Evolutionary conservation across 1,139 yeast genomes (phyloP).

Genomic region (Yamadazyma taylorii): DNA sequence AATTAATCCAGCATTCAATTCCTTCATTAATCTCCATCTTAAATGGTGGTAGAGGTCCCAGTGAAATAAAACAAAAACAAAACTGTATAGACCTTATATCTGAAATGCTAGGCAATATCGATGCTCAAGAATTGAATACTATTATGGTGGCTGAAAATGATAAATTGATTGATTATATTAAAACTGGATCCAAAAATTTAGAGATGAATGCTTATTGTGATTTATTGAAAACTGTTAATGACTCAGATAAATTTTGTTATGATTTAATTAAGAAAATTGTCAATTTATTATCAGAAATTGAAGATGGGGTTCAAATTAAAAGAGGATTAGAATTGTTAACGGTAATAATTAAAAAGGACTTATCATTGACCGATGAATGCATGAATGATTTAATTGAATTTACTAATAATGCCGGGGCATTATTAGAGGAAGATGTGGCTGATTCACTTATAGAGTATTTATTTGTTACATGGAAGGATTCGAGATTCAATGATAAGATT

Average conservation of each 20-base stretch:
- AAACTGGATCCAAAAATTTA: conserved; percentile 3
- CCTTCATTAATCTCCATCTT: conserved; percentile 5
- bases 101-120: conserved; percentile 9
- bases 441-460: conserved; percentile 26
- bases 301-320: conserved; percentile 5
- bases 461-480: conserved; percentile 13
- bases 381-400: conserved; percentile 11
- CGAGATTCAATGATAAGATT: conserved; percentile 6
- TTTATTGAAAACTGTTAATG: not conserved
- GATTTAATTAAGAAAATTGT: conserved; percentile 2
- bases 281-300: conserved; percentile 7
- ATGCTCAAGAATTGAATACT: conserved; percentile 3
- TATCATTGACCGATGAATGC: not conserved
- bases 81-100: conserved; percentile 1
- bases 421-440: conserved; percentile 26
- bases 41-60: not conserved
- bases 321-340: conserved; percentile 4
- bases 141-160: conserved; percentile 2
- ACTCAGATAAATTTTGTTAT: not conserved
- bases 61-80: not conserved
- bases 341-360: not conserved
- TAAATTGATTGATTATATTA: conserved; percentile 3
- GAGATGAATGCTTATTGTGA: conserved; percentile 2
- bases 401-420: conserved; percentile 22
- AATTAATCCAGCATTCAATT: not conserved